Evolutionary conservation across 2,329 filamentous ascomycete genomes (phyloP).

Genomic region (Epichloe baconii): DNA sequence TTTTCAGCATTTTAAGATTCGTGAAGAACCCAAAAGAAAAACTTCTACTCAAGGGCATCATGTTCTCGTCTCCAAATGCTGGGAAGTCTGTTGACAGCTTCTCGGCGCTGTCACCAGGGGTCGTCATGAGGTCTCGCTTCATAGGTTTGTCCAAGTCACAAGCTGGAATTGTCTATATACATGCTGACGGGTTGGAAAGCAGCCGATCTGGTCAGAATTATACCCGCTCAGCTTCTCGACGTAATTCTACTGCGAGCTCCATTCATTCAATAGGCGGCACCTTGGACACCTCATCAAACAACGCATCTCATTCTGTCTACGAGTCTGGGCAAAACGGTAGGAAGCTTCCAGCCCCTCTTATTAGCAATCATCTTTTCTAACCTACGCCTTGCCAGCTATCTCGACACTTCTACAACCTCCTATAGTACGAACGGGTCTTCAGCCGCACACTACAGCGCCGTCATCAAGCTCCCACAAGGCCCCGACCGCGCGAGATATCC

Average conservation of each 20-base stretch:
- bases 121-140: conserved; percentile 45
- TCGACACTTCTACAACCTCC: conserved; percentile 86
- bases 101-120: conserved; percentile 37
- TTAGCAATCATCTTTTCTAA: not conserved
- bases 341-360: not conserved
- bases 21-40: not conserved
- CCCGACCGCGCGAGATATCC: conserved; percentile 85
- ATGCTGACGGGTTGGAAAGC: conserved; percentile 16
- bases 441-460: conserved; percentile 63
- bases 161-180: not conserved
- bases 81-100: conserved; percentile 56
- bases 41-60: conserved; percentile 25
- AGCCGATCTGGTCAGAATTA: conserved; percentile 31
- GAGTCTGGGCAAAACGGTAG: conserved; percentile 78
- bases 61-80: conserved; percentile 45
- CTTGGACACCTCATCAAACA: conserved; percentile 53
- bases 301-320: conserved; percentile 40
- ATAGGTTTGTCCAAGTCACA: conserved; percentile 30
- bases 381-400: conserved; percentile 46
- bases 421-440: conserved; percentile 75
- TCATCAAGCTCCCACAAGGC: conserved; percentile 62
- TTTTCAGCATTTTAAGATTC: not conserved
- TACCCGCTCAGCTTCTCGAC: conserved; percentile 40
- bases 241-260: conserved; percentile 79
- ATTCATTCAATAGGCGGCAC: conserved; percentile 77